Evolutionary conservation across 23 red algal genomes (phyloP), one percentile per base, ranked within the genome.

Genomic region (Agarophyton chilense): DNA sequence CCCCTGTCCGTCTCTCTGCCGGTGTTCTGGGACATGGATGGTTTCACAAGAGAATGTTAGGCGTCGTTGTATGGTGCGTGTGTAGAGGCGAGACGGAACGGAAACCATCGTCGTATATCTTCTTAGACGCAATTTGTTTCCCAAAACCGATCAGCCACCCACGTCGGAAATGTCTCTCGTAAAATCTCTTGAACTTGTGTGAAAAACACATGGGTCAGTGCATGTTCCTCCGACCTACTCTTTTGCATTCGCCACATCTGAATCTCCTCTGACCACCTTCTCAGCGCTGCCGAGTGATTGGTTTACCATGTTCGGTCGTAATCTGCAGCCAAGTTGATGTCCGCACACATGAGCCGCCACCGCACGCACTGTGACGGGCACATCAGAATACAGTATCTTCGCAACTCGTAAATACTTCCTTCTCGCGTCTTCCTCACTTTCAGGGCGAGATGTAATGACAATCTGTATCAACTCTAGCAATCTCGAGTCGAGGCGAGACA

Each of bases 291-390:
- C n/a, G n/a, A n/a, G n/a, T n/a, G n/a, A n/a, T 12, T 36, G 32
- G 33, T 65, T 29, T 65, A 6, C 16, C 35, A 13, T 1, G 11
- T 0, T 26, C 16, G 68, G 47, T 28, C 25, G 40, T 26, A 74
- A 39, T 74, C 68, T 74, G 4, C 6, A 47, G 4, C 14, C 21
- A 4, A 74, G 39, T 74, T 74, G 21, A 26, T 47, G 39, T 17
- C 68, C 61, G 79, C 77, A 90, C 18, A 80, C 33, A 33, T 77
- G 49, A 45, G 86, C 77, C 21, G 86, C 74, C 26, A 90, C 82
- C 11, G 61, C 45, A 10, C 49, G 54, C 36, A 87, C 67, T 33
- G 82, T 87, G 28, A 44, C 51, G 24, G 82, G 62, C 16, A 49
- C 26, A 7, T 46, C 82, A 52, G 82, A 63, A 63, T 87, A 87